A percentile compares a stretch with the other conserved stretches of the same genome.
phyloP scores from a whole-genome alignment of 352 stramenopile genomes.

The Lagenidium giganteum region DNA sequence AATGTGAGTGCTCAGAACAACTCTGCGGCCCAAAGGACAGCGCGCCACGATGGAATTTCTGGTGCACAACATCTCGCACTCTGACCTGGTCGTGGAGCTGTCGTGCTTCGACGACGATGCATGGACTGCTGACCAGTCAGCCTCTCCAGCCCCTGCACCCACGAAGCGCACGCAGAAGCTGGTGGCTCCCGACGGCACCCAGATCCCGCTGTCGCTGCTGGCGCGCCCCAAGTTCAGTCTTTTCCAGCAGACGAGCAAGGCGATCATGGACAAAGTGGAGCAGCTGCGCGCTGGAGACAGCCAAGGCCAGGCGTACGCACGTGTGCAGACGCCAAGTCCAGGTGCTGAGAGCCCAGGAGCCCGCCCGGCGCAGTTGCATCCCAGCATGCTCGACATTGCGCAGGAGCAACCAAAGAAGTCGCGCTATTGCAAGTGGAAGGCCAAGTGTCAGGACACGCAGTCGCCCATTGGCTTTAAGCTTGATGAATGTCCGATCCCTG shows the following conservation, averaged over 20 bases:
- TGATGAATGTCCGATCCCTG: constrained; percentile 41
- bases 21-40: too few species aligned
- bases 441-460: constrained; percentile 49
- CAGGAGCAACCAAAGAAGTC: constrained; percentile 4
- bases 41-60: constrained; percentile 87
- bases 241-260: constrained; percentile 74
- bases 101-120: constrained; percentile 57
- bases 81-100: constrained; percentile 92
- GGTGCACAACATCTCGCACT: constrained; percentile 97
- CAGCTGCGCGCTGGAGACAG: constrained; percentile 22
- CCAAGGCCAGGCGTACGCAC: background rate
- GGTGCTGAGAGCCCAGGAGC: constrained; percentile 16
- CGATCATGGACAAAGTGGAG: constrained; percentile 65
- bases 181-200: constrained; percentile 2
- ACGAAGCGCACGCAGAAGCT: background rate
- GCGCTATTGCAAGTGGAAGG: constrained; percentile 43
- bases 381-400: constrained; percentile 58
- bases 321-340: constrained; percentile 21
- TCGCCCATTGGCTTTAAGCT: constrained; percentile 78
- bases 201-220: constrained; percentile 49
- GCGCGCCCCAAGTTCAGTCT: constrained; percentile 86
- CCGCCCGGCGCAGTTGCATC: constrained; percentile 53
- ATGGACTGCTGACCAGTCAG: too few species aligned
- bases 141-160: too few species aligned
- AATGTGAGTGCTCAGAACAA: too few species aligned